Percentiles rank a stretch among this genome's conserved stretches.
Conservation (phyloP, 371 early-diverging fungal species). For the Dichotomocladium elegans region DNA sequence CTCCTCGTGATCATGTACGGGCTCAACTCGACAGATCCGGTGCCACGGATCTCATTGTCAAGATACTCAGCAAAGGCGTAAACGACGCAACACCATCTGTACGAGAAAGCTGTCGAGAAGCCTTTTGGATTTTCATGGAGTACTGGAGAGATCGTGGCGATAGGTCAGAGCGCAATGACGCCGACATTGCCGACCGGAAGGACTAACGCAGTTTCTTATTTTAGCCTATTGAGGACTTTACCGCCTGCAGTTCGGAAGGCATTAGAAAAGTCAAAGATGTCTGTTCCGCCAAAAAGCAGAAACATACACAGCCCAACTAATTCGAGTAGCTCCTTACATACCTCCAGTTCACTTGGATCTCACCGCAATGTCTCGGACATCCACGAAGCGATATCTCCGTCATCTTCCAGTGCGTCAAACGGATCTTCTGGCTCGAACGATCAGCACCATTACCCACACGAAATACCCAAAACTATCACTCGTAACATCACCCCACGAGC, state of each 20-base stretch:
- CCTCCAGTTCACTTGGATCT: conserved; percentile 30
- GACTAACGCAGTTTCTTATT: neutral
- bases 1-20: conserved; percentile 28
- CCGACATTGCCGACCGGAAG: neutral
- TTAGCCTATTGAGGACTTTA: conserved; percentile 15
- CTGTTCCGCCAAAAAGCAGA: conserved; percentile 3
- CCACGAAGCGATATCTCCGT: conserved; percentile 17
- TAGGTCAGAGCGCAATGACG: conserved; percentile 9
- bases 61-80: conserved; percentile 35
- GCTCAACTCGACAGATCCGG: conserved; percentile 32
- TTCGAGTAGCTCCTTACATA: conserved; percentile 24
- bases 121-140: conserved; percentile 42
- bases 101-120: conserved; percentile 36
- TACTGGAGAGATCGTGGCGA: conserved; percentile 44
- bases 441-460: conserved; percentile 12
- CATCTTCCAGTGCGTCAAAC: conserved; percentile 15
- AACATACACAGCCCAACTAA: conserved; percentile 26
- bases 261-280: conserved; percentile 25
- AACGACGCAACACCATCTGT: conserved; percentile 44
- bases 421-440: conserved; percentile 13
- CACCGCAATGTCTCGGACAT: conserved; percentile 20
- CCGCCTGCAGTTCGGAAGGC: conserved; percentile 24
- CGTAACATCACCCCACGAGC: conserved; percentile 50
- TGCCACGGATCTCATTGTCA: conserved; percentile 26
- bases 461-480: conserved; percentile 13